phyloP scores from a whole-genome alignment of 2,329 filamentous ascomycete species.

The Fusarium palustre region DNA sequence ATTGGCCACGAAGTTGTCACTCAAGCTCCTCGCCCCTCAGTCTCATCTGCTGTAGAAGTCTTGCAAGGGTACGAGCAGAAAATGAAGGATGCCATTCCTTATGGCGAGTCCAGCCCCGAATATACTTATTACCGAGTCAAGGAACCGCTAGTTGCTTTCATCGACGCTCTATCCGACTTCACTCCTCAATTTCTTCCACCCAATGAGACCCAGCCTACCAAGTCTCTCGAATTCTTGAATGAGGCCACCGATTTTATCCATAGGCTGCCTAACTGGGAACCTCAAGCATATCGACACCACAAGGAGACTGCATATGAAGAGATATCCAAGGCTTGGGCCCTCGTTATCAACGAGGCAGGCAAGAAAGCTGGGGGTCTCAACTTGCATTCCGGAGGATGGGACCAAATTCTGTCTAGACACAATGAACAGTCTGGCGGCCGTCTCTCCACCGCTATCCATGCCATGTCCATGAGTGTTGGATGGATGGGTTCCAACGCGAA shows the following conservation, averaged over 20 bases:
- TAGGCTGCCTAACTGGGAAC: constrained; percentile 89
- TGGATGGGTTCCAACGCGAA: constrained; percentile 73
- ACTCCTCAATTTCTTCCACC: constrained; percentile 96
- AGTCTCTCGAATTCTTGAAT: constrained; percentile 88
- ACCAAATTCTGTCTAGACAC: constrained; percentile 86
- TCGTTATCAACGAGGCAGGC: constrained; percentile 89
- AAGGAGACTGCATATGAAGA: constrained; percentile 98
- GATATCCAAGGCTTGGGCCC: constrained; percentile 90
- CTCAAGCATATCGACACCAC: constrained; percentile 86
- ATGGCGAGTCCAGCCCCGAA: constrained; percentile 86
- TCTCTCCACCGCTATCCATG: constrained; percentile 81
- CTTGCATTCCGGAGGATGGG: constrained; percentile 91
- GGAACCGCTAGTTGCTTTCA: constrained; percentile 80
- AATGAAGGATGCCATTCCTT: constrained; percentile 84
- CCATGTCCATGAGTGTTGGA: constrained; percentile 78
- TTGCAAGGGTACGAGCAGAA: constrained; percentile 83
- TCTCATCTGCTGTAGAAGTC: constrained; percentile 82
- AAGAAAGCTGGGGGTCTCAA: constrained; percentile 93
- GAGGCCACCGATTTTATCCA: constrained; percentile 92
- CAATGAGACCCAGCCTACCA: constrained; percentile 83
- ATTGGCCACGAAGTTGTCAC: constrained; percentile 86
- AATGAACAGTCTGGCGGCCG: constrained; percentile 87
- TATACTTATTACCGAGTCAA: constrained; percentile 96
- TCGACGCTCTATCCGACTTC: constrained; percentile 92
- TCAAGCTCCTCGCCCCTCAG: constrained; percentile 87